Base-by-base conservation (phyloP, 1,284 basidiomycete genomes). In the Cutaneotrichosporon cavernicola region DNA sequence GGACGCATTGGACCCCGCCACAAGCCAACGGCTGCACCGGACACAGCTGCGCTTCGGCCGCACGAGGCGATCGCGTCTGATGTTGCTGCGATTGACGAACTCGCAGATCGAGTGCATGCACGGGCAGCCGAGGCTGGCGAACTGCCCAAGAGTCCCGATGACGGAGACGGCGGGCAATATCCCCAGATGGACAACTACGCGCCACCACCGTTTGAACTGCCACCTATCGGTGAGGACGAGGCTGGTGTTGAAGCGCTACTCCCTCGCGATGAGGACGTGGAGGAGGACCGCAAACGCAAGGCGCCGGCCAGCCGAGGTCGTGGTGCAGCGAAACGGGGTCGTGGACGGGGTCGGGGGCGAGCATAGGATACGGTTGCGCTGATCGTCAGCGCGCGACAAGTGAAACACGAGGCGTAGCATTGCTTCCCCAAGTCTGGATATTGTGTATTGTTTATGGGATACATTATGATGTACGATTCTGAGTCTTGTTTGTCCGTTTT, bases 21-120 rank as follows among this genome's bases (percentile, higher is more conserved):
- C 38, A 56, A 56, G 21, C 55, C 55, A 18, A 43, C 55, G 10
- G 38, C 38, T 10, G 21, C 38, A 5, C 55, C 38, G 4, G 55
- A 56, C 22, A 56, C 55, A 0, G 38, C 55, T 5, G 38, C 38
- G 36, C 38, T 56, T 13, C 55, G 55, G 8, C 38, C 55, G 10
- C 55, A 56, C 36, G 55, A 56, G 22, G 55, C 55, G 10, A 56
- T 56, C 4, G 55, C 55, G 2, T 56, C 55, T 5, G 55, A 56
- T 22, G 38, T 56, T 5, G 55, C 55, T 3, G 38, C 38, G 1
- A 56, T 56, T 8, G 55, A 56, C 55, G 55, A 56, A 38, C 38
- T 56, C 21, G 36, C 55, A 4, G 55, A 56, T 2, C 55, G 55
- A 3, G 55, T 56, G 14, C 55, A 56, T 21, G 36, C 36, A 4